phyloP scores from a whole-genome alignment of 371 early-diverging fungal species.

The Smittium culicis region DNA sequence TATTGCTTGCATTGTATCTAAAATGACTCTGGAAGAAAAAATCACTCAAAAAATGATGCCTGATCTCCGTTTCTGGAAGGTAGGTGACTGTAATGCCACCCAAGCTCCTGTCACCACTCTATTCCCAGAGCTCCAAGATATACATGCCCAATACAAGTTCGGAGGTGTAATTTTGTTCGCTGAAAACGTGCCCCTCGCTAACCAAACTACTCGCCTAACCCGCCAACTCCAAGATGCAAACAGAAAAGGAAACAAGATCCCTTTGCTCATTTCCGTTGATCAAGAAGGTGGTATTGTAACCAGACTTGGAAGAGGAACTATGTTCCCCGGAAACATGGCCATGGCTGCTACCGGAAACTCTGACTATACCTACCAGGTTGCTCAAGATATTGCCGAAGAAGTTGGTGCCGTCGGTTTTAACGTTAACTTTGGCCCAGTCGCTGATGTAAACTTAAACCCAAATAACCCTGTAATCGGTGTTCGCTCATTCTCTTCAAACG shows the following conservation, averaged over 20 bases:
- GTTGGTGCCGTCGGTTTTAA: neutral
- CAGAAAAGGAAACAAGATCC: neutral
- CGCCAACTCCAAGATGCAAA: conserved; percentile 8
- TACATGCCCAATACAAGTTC: conserved; percentile 5
- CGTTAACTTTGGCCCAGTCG: conserved; percentile 5
- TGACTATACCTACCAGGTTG: neutral
- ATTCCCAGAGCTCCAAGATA: neutral
- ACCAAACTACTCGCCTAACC: conserved; percentile 4
- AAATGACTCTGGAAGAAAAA: conserved; percentile 11
- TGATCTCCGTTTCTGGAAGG: conserved; percentile 10
- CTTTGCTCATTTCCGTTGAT: conserved; percentile 4
- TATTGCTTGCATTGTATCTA: neutral
- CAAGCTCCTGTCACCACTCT: neutral
- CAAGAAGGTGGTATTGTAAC: conserved; percentile 10
- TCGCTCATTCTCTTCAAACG: conserved; percentile 5
- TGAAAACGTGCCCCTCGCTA: conserved; percentile 4
- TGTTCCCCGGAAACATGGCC: conserved; percentile 12
- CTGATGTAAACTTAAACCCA: conserved; percentile 7
- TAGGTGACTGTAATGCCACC: neutral
- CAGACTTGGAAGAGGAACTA: conserved; percentile 1
- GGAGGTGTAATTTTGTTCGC: conserved; percentile 13
- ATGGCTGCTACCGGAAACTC: conserved; percentile 5
- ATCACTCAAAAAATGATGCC: conserved; percentile 10
- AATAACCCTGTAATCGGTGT: conserved; percentile 8
- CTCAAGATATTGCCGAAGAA: neutral